These are phyloP conservation scores for Hordeum pubiflorum DNA, from an alignment of 202 grass and related monocot genomes.

Conservation along the genomic window DNA sequence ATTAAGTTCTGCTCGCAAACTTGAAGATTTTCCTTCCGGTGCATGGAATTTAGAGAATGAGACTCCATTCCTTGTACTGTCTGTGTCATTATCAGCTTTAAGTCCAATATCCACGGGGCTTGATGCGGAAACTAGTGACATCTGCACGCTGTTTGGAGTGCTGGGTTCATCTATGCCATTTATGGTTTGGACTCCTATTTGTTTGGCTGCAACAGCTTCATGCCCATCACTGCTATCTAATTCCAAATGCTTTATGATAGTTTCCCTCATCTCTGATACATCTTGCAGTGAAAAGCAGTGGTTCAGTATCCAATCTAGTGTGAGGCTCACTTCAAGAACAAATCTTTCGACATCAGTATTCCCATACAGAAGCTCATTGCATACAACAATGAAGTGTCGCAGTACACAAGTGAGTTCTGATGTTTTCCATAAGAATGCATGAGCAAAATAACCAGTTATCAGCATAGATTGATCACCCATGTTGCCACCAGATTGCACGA, in stretches of 20 bases:
- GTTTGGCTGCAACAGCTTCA: slow-evolving; percentile 29
- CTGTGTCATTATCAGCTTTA: slow-evolving; percentile 16
- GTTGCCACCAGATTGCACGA: slow-evolving; percentile 17
- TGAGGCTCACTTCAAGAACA: slow-evolving; percentile 48
- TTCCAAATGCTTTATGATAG: slow-evolving; percentile 63
- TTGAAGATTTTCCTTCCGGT: slow-evolving; percentile 26
- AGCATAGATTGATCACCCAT: background rate
- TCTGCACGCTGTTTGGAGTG: slow-evolving; percentile 19
- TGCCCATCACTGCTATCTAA: slow-evolving; percentile 33
- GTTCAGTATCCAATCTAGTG: slow-evolving; percentile 74
- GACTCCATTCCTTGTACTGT: slow-evolving; percentile 14
- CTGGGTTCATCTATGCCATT: slow-evolving; percentile 35
- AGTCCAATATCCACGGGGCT: slow-evolving; percentile 17
- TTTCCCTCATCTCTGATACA: slow-evolving; percentile 90
- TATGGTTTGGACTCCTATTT: slow-evolving; percentile 28
- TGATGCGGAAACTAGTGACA: slow-evolving; percentile 4
- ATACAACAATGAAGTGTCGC: slow-evolving; percentile 55
- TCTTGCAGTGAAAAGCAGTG: slow-evolving; percentile 91
- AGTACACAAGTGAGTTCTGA: slow-evolving; percentile 61
- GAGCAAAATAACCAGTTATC: slow-evolving; percentile 58
- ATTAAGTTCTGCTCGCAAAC: slow-evolving; percentile 42
- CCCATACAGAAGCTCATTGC: slow-evolving; percentile 57
- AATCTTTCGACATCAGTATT: slow-evolving; percentile 58
- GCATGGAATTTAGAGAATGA: slow-evolving; percentile 3
- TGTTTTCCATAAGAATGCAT: slow-evolving; percentile 80